These are phyloP conservation scores for Tetrapisispora phaffii DNA, from an alignment of 805 yeast genomes.

Conservation along the genomic window DNA sequence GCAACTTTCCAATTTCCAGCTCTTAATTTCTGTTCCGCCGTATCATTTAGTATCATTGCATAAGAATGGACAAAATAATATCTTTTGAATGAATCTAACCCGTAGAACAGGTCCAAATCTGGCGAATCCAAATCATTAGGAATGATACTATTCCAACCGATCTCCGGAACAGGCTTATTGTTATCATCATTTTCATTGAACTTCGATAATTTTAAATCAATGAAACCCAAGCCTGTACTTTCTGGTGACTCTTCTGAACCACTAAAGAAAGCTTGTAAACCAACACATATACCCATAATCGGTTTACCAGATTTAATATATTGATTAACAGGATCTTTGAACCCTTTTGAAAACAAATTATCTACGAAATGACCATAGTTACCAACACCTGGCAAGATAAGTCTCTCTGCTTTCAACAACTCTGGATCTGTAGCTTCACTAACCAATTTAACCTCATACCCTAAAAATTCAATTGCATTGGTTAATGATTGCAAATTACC, in stretches of 20 bases:
- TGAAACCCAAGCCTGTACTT: slow-evolving; percentile 50
- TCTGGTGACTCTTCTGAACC: slow-evolving; percentile 67
- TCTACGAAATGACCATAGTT: slow-evolving; percentile 90
- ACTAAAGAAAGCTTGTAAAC: slow-evolving; percentile 74
- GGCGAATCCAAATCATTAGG: slow-evolving; percentile 5
- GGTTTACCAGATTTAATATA: slow-evolving; percentile 74
- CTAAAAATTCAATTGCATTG: slow-evolving; percentile 75
- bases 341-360: slow-evolving; percentile 49
- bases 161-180: slow-evolving; percentile 83
- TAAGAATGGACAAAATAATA: slow-evolving; percentile 94
- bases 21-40: slow-evolving; percentile 26
- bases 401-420: slow-evolving; percentile 36
- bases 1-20: slow-evolving; percentile 61
- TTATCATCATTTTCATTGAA: slow-evolving; percentile 47
- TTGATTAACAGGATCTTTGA: slow-evolving; percentile 52
- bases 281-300: slow-evolving; percentile 96
- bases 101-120: slow-evolving; percentile 37
- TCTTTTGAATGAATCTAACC: slow-evolving; percentile 55
- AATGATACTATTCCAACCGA: slow-evolving; percentile 77
- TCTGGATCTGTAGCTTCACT: slow-evolving; percentile 47
- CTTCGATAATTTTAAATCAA: slow-evolving; percentile 44
- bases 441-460: slow-evolving; percentile 57
- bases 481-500: slow-evolving; percentile 86
- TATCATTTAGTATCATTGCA: slow-evolving; percentile 55
- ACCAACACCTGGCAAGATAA: slow-evolving; percentile 94